phyloP scores from a whole-genome alignment of 768 basidiomycete genomes.

The Harrya chromipes region DNA sequence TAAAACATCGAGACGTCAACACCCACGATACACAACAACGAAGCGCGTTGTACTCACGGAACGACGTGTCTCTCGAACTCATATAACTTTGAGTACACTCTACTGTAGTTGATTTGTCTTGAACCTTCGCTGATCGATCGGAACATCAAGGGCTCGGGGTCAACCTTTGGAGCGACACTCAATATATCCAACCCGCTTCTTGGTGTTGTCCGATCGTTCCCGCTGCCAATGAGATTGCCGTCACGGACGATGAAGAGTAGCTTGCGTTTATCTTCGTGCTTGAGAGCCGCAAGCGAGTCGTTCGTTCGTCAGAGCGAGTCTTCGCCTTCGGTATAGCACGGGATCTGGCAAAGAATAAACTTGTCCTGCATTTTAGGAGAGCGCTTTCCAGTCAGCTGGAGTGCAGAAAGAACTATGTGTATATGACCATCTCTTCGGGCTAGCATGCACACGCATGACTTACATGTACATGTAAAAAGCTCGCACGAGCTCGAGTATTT shows the following conservation, averaged over 20 bases:
- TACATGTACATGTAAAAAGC: no score
- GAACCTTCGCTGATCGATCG: slow-evolving; percentile 70
- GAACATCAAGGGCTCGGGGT: slow-evolving; percentile 89
- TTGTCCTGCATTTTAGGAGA: no score
- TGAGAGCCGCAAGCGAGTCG: slow-evolving; percentile 83
- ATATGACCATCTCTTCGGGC: no score
- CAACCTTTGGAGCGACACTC: slow-evolving; percentile 83
- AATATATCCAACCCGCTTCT: slow-evolving; percentile 89
- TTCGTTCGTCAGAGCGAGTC: slow-evolving; percentile 88
- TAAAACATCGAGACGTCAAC: neutral
- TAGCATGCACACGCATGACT: no score
- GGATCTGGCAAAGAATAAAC: slow-evolving; percentile 88
- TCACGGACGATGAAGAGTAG: slow-evolving; percentile 90
- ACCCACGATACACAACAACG: neutral
- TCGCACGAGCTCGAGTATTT: no score
- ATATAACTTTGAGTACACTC: slow-evolving; percentile 90
- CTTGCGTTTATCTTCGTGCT: slow-evolving; percentile 95
- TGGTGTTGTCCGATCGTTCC: slow-evolving; percentile 90
- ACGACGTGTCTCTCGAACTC: slow-evolving; percentile 94
- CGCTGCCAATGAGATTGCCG: slow-evolving; percentile 92
- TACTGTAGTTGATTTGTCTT: slow-evolving; percentile 88
- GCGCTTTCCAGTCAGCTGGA: no score
- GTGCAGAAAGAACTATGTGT: no score
- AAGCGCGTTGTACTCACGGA: slow-evolving; percentile 54
- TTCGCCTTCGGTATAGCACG: slow-evolving; percentile 95